Percentiles rank a stretch among this genome's conserved stretches.
These are phyloP conservation scores for Leishmania tropica DNA, from an alignment of 208 protist species.

Conservation along the genomic window DNA sequence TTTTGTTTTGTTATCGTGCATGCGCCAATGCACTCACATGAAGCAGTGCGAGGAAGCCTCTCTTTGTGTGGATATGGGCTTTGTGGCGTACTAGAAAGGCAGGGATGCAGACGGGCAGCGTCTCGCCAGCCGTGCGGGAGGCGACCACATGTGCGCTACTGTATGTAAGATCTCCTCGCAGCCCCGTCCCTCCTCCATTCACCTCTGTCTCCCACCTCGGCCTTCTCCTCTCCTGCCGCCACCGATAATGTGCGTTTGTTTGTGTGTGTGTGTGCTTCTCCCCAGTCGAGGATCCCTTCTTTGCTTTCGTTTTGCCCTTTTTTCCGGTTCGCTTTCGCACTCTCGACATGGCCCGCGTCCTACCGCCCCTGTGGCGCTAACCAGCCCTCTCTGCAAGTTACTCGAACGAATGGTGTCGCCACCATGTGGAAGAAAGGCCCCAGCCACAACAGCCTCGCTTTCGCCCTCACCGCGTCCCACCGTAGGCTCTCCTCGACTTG, in stretches of 20 bases:
- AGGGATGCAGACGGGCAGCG: not conserved
- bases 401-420: not conserved
- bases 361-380: not conserved
- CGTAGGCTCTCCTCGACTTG: not conserved
- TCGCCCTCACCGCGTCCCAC: not conserved
- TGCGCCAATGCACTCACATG: not conserved
- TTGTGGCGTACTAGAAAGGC: not conserved
- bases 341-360: not conserved
- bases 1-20: not conserved
- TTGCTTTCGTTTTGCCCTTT: not conserved
- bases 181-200: not conserved
- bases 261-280: not conserved
- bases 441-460: not conserved
- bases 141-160: not conserved
- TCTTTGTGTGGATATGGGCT: not conserved
- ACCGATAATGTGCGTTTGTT: not conserved
- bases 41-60: not conserved
- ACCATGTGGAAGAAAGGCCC: not conserved
- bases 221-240: too few species aligned
- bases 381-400: not conserved
- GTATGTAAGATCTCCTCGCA: not conserved
- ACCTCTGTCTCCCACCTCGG: not conserved
- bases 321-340: not conserved
- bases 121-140: not conserved
- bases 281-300: not conserved